Percentiles rank a stretch among this genome's conserved stretches.
Conservation (phyloP, 2,329 filamentous ascomycete species). For the Paecilomyces niveus region DNA sequence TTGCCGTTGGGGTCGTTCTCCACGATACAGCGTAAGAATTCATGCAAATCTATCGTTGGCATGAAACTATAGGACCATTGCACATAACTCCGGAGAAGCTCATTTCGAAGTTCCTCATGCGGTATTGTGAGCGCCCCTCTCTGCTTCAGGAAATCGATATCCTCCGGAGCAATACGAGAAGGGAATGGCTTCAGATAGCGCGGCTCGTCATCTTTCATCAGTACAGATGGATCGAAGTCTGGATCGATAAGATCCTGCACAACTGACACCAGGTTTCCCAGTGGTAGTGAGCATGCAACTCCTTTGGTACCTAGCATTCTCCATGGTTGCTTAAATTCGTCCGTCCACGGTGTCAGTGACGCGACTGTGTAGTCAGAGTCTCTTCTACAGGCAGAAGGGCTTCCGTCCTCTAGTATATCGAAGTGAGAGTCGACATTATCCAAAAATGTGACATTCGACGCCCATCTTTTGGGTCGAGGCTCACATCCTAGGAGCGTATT, state of each 20-base stretch:
- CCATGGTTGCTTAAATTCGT: constrained; percentile 9
- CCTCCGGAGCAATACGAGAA: constrained; percentile 64
- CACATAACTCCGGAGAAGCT: constrained; percentile 68
- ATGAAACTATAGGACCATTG: constrained; percentile 88
- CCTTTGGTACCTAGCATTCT: constrained; percentile 21
- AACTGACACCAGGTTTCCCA: constrained; percentile 31
- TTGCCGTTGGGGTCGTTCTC: constrained; percentile 61
- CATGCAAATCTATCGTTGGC: constrained; percentile 65
- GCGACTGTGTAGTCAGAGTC: background rate
- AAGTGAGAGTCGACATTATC: background rate
- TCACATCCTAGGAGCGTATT: background rate
- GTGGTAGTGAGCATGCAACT: constrained; percentile 23
- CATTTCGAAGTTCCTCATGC: constrained; percentile 59
- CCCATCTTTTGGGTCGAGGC: background rate
- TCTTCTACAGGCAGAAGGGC: background rate
- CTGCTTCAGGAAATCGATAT: constrained; percentile 68
- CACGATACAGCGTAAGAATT: constrained; percentile 48
- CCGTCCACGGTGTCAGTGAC: background rate
- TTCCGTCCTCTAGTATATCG: background rate
- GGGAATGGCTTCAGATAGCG: constrained; percentile 72
- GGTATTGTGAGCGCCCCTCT: constrained; percentile 77
- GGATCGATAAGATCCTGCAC: constrained; percentile 33
- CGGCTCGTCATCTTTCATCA: constrained; percentile 31
- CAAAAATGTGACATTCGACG: background rate
- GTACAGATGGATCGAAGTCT: constrained; percentile 29